Conservation (phyloP, 1,284 basidiomycete genomes). For the Ceratobasidium sp. region DNA sequence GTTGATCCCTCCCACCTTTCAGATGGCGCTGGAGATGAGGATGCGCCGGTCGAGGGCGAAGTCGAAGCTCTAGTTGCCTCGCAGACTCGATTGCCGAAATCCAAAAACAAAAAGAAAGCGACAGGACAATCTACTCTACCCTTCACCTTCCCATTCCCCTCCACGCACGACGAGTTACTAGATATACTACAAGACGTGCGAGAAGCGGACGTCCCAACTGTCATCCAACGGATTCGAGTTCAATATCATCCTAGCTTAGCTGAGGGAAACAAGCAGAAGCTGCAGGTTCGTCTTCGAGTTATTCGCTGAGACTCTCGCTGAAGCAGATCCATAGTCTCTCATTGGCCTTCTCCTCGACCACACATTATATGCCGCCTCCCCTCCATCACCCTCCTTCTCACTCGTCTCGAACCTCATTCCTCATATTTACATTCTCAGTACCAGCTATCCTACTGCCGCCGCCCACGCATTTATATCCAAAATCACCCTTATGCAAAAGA, state of each 20-base stretch:
- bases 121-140: constrained; percentile 75
- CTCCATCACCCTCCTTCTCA: constrained; percentile 70
- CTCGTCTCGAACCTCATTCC: constrained; percentile 80
- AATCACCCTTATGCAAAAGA: constrained; percentile 93
- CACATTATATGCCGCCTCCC: constrained; percentile 81
- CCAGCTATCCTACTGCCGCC: constrained; percentile 83
- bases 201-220: constrained; percentile 81
- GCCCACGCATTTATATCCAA: constrained; percentile 88
- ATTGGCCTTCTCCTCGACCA: constrained; percentile 92
- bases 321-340: constrained; percentile 67
- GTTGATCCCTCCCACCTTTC: constrained; percentile 57
- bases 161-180: constrained; percentile 89
- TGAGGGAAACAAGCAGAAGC: constrained; percentile 91
- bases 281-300: constrained; percentile 72
- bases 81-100: constrained; percentile 45
- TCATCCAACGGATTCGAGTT: constrained; percentile 92
- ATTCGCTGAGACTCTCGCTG: constrained; percentile 19
- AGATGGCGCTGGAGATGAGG: constrained; percentile 56
- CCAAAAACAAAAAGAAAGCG: constrained; percentile 49
- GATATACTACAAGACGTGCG: constrained; percentile 79
- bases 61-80: constrained; percentile 54
- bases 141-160: constrained; percentile 92
- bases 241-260: constrained; percentile 92
- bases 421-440: constrained; percentile 84
- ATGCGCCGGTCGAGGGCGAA: constrained; percentile 52